Conservation (phyloP, 148 eudicot species). For the Cornus controversa region DNA sequence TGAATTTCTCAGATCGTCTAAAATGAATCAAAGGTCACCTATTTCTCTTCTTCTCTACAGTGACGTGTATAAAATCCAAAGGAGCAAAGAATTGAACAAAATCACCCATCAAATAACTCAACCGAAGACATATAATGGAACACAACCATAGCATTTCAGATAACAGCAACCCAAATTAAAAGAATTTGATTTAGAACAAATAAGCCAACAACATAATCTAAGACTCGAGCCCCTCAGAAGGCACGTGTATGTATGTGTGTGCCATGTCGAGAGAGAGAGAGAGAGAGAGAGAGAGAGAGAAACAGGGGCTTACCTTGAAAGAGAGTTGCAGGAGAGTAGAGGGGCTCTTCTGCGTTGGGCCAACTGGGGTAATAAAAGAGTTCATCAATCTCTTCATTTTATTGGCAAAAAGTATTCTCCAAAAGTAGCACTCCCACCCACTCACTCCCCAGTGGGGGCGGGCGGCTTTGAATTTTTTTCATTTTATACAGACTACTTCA, state of each 20-base stretch:
- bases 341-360: too few relatives aligned
- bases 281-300: neutral
- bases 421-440: too few relatives aligned
- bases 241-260: too few relatives aligned
- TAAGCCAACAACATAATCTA: neutral
- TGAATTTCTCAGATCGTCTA: neutral
- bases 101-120: neutral
- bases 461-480: too few relatives aligned
- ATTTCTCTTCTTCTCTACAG: neutral
- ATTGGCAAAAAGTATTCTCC: too few relatives aligned
- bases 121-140: neutral
- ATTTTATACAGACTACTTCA: too few relatives aligned
- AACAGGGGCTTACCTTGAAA: neutral
- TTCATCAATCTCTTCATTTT: neutral
- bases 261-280: neutral
- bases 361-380: neutral
- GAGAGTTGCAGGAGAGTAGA: neutral
- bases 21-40: neutral
- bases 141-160: neutral
- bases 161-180: neutral
- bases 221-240: neutral
- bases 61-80: neutral
- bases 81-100: neutral
- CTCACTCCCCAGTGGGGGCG: too few relatives aligned
- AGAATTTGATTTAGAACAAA: neutral